phyloP scores from a whole-genome alignment of 2,329 filamentous ascomycete species.

The Botrytis medusae region DNA sequence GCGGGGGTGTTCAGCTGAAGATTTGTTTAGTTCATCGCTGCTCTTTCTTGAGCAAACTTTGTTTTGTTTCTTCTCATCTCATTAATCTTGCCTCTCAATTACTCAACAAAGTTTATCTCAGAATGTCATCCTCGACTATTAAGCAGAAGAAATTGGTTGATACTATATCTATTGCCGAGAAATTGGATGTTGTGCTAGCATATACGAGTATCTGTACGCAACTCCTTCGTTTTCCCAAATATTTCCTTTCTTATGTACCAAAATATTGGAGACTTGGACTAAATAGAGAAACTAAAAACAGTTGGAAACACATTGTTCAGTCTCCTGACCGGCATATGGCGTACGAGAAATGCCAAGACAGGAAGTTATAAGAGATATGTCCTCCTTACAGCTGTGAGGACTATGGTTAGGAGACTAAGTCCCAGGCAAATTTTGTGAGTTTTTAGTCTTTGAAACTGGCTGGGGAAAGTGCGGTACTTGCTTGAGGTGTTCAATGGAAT shows the following conservation, averaged over 20 bases:
- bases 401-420: slow-evolving; percentile 24
- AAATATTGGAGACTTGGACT: background rate
- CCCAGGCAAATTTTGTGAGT: slow-evolving; percentile 32
- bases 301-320: slow-evolving; percentile 28
- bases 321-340: slow-evolving; percentile 28
- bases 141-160: slow-evolving; percentile 28
- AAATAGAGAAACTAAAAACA: slow-evolving; percentile 1
- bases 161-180: slow-evolving; percentile 29
- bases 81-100: background rate
- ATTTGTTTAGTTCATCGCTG: background rate
- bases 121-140: slow-evolving; percentile 29
- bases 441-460: background rate
- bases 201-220: slow-evolving; percentile 27
- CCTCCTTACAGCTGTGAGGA: slow-evolving; percentile 27
- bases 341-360: slow-evolving; percentile 24
- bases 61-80: background rate
- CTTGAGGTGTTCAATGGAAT: background rate
- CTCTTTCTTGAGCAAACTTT: background rate
- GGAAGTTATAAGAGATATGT: slow-evolving; percentile 31
- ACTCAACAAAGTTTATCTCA: background rate
- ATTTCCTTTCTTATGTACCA: background rate
- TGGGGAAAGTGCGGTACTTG: background rate
- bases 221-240: background rate
- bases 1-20: background rate
- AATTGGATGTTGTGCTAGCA: slow-evolving; percentile 29